phyloP scores from a whole-genome alignment of 257 asterid genomes.

The Linaria vulgaris region DNA sequence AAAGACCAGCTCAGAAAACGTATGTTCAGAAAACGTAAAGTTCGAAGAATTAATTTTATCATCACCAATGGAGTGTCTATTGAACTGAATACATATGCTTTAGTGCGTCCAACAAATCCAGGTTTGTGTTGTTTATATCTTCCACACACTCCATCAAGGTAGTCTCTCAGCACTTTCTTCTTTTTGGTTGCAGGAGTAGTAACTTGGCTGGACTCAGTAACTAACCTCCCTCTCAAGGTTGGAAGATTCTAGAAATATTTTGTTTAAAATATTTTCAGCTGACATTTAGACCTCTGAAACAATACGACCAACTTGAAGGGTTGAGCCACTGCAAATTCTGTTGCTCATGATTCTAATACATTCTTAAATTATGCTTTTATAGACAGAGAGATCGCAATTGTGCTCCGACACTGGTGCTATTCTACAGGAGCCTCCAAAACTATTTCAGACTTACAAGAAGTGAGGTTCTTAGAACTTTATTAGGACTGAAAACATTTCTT shows the following conservation, averaged over 20 bases:
- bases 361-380: conserved; percentile 30
- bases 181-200: conserved; percentile 57
- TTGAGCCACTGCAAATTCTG: conserved; percentile 12
- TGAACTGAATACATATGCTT: conserved; percentile 78
- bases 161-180: conserved; percentile 28
- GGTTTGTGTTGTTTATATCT: conserved; percentile 44
- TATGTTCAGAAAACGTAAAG: conserved; percentile 89
- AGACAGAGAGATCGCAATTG: conserved; percentile 80
- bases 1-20: conserved; percentile 86
- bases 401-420: conserved; percentile 95
- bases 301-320: conserved; percentile 21
- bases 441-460: conserved; percentile 79
- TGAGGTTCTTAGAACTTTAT: conserved; percentile 27
- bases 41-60: conserved; percentile 70
- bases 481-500: conserved; percentile 15
- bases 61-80: conserved; percentile 70
- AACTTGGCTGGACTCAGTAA: conserved; percentile 91
- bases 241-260: conserved; percentile 1
- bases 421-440: conserved; percentile 67
- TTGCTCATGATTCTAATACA: conserved; percentile 22
- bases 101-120: conserved; percentile 91
- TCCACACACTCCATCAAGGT: conserved; percentile 15
- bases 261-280: conserved; percentile 15
- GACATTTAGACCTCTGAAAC: conserved; percentile 19
- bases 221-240: conserved; percentile 88